phyloP scores from a whole-genome alignment of 148 eudicot genomes.

The Pharnaceum exiguum region DNA sequence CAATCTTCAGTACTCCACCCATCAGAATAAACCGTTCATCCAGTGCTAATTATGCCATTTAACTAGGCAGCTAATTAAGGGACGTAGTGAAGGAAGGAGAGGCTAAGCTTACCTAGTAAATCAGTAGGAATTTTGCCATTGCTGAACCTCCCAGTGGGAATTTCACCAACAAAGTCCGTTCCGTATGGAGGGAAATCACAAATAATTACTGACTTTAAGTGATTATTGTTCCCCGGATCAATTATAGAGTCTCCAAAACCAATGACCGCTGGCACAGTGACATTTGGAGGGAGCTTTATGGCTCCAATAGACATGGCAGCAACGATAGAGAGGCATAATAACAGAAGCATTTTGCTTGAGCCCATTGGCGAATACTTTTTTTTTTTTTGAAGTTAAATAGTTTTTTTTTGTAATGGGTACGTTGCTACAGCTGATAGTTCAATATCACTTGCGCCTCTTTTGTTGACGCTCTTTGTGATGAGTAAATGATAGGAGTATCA shows the following conservation, averaged over 20 bases:
- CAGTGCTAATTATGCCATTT: too few species aligned
- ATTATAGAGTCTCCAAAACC: constrained; percentile 65
- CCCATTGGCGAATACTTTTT: too few species aligned
- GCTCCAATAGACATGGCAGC: not conserved
- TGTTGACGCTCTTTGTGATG: too few species aligned
- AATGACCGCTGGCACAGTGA: constrained; percentile 41
- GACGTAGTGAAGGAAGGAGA: too few species aligned
- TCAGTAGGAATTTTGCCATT: constrained; percentile 75
- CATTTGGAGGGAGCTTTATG: constrained; percentile 29
- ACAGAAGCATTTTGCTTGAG: not conserved
- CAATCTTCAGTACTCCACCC: too few species aligned
- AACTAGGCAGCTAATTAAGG: too few species aligned
- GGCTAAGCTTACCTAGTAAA: constrained; percentile 63
- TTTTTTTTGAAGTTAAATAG: too few species aligned
- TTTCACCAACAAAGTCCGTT: constrained; percentile 41
- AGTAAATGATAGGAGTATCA: too few species aligned
- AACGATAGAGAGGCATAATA: not conserved
- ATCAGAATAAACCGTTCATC: too few species aligned
- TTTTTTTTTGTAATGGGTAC: too few species aligned
- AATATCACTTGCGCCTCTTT: too few species aligned
- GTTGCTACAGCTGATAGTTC: too few species aligned
- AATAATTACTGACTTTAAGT: constrained; percentile 27
- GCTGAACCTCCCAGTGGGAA: constrained; percentile 66
- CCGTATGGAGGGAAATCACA: constrained; percentile 60
- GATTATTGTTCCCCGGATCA: constrained; percentile 64